Evolutionary conservation across 139 green algal species (phyloP).

Genomic region (Chloropicon primus): DNA sequence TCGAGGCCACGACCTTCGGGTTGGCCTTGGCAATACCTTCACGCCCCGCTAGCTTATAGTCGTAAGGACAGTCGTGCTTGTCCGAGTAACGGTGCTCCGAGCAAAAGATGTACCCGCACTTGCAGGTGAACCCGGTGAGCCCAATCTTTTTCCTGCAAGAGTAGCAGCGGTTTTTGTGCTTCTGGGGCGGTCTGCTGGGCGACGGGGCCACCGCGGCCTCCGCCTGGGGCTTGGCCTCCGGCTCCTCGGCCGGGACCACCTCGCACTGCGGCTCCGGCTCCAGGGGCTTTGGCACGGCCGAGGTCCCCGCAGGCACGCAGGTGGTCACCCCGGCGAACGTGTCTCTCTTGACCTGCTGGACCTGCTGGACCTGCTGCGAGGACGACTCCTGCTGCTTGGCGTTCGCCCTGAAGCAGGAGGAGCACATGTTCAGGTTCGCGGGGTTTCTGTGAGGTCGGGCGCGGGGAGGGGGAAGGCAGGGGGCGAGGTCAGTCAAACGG

Average conservation of each 20-base stretch:
- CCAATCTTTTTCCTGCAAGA: constrained; percentile 47
- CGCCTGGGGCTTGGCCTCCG: neutral
- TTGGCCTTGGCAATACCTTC: constrained; percentile 40
- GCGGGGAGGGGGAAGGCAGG: neutral
- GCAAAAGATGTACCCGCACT: constrained; percentile 64
- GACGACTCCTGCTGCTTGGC: neutral
- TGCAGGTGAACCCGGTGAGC: constrained; percentile 81
- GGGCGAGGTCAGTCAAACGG: neutral
- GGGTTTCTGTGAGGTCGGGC: neutral
- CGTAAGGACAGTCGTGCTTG: constrained; percentile 65
- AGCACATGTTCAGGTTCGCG: constrained; percentile 4
- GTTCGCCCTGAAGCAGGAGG: neutral
- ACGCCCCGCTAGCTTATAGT: constrained; percentile 58
- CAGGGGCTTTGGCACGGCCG: neutral
- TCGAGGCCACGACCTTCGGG: constrained; percentile 27
- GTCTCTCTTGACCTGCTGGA: neutral
- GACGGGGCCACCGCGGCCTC: no score
- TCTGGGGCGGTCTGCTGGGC: neutral
- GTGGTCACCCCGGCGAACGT: neutral
- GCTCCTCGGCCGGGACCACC: neutral
- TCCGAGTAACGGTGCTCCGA: constrained; percentile 64
- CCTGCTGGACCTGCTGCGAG: neutral
- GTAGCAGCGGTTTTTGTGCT: constrained; percentile 11
- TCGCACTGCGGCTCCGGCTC: neutral
- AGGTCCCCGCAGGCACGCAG: neutral